phyloP scores from a whole-genome alignment of 345 rosid species.

The Heritiera fomes region DNA sequence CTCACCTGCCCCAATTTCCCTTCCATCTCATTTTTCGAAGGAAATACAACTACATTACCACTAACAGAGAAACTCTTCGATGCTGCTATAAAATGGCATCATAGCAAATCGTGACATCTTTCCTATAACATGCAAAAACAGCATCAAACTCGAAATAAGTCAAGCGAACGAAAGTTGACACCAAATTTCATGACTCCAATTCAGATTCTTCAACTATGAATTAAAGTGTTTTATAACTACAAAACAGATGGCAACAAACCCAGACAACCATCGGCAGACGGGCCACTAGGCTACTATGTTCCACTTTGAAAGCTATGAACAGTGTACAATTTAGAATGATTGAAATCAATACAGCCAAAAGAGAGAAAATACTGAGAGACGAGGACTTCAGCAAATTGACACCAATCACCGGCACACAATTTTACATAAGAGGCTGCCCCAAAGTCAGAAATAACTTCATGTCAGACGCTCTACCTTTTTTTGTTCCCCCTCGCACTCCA shows the following conservation, averaged over 20 bases:
- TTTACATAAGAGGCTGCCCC: slow-evolving; percentile 19
- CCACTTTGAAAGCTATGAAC: neutral
- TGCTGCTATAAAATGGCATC: neutral
- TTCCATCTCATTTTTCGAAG: too few relatives aligned
- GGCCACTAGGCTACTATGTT: neutral
- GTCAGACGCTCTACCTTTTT: slow-evolving; percentile 2
- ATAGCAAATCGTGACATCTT: neutral
- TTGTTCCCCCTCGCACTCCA: neutral
- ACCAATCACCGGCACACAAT: slow-evolving; percentile 15
- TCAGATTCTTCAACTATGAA: neutral
- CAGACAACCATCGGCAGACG: neutral
- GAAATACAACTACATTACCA: neutral
- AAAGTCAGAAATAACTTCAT: neutral
- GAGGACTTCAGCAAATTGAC: slow-evolving; percentile 5
- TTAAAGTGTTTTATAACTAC: neutral
- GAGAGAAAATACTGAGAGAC: neutral
- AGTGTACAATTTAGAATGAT: slow-evolving; percentile 10
- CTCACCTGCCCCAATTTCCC: neutral
- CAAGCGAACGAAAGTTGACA: neutral
- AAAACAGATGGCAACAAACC: neutral
- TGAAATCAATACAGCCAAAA: neutral
- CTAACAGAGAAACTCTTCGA: neutral
- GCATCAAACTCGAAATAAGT: neutral
- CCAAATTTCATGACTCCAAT: neutral
- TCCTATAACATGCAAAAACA: neutral